Base-by-base conservation (phyloP, 495 filamentous ascomycete genomes). In the Sabuloglossum arenarium region DNA sequence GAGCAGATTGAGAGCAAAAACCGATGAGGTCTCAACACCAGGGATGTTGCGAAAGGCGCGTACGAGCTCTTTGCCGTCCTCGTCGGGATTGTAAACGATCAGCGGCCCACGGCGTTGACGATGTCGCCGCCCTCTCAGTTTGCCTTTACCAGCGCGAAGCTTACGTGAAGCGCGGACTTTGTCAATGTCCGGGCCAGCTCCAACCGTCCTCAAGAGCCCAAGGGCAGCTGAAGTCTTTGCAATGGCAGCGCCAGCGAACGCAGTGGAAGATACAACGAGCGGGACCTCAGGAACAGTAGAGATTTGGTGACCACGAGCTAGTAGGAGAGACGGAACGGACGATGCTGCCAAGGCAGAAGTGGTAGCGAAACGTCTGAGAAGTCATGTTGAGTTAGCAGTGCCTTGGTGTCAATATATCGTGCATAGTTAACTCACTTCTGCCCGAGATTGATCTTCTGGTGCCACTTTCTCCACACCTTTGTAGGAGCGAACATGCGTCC, bases 381-480 rank as follows among this genome's bases (percentile, higher is more conserved):
- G 28, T 59, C 31, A 43, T 8, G 47, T 43, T 21, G 23, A 24
- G 58, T 59, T 54, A 54, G 32, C 47, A 12, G 8, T 34, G n/a
- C n/a, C 29, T 21, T 6, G 28, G 51, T 16, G 8, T 59, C 56
- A 14, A 45, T 29, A 3, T 25, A 42, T 19, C 25, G 3, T 30
- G n/a, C 16, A 19, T 29, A n/a, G 29, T 14, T 11, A 39, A 27
- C 79, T 67, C 72, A 88, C 86, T 87, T 91, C 81, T 98, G 90
- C 69, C 80, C 81, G 68, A 91, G 80, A 79, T 93, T 95, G 83
- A 98, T 79, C 85, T 97, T 98, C 76, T 95, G 85, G 79, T 98
- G 93, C 93, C 93, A 98, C 79, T 95, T 97, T 68, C 91, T 79
- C 91, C 91, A 98, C 76, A 95, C 86, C 82, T 97, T 97, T 73